Percentiles rank a stretch among this genome's conserved stretches.
These are phyloP conservation scores for Suillus americanus DNA, from an alignment of 768 basidiomycete species.

Conservation along the genomic window DNA sequence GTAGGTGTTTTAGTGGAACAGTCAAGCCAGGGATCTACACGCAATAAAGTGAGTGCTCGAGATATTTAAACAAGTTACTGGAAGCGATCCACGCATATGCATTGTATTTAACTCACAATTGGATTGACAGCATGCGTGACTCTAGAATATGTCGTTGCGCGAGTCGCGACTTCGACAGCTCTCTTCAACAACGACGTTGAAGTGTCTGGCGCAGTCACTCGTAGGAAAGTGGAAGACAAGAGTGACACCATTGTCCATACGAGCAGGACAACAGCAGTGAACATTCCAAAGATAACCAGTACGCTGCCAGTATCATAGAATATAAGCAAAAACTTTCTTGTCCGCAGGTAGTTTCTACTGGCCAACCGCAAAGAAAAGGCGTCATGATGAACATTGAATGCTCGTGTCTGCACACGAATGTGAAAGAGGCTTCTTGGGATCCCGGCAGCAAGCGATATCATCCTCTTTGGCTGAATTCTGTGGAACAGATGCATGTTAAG, in stretches of 20 bases:
- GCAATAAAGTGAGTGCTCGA: background rate
- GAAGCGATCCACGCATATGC: background rate
- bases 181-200: background rate
- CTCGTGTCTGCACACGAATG: constrained; percentile 45
- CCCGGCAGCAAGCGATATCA: constrained; percentile 14
- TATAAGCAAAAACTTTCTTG: constrained; percentile 27
- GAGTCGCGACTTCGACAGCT: background rate
- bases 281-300: constrained; percentile 48
- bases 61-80: background rate
- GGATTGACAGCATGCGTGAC: constrained; percentile 20
- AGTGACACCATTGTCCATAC: constrained; percentile 32
- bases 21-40: constrained; percentile 80
- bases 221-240: constrained; percentile 15
- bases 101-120: constrained; percentile 31
- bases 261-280: constrained; percentile 40
- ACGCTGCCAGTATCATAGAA: constrained; percentile 54
- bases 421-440: constrained; percentile 24
- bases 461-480: background rate
- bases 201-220: constrained; percentile 2
- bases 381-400: constrained; percentile 52
- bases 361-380: constrained; percentile 36
- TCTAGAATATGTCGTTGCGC: background rate
- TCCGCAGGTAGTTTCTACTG: constrained; percentile 22
- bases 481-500: background rate
- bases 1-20: constrained; percentile 70